Evolutionary conservation across 345 rosid species (phyloP), one percentile per base, ranked within the genome.

Genomic region (Eucalyptus tenuipes): DNA sequence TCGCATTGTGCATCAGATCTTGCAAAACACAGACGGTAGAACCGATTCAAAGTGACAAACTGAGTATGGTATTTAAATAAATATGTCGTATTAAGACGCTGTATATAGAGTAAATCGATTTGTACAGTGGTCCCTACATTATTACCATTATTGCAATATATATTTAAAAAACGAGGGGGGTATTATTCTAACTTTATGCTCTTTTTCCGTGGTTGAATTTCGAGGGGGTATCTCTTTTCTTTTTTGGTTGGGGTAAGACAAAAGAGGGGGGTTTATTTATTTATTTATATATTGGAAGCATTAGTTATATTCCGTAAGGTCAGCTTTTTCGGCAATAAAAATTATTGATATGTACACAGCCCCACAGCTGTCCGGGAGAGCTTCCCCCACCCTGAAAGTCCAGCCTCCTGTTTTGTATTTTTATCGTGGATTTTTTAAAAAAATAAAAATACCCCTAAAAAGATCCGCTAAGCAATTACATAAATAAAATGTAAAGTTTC

Each of bases 1-100:
- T 8, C 1, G 13, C 2, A 37, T 1, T 0, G 5, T 6, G 2
- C 8, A 13, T 37, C 0, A 1, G 1, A 37, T 75, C 2, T 0
- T 3, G 4, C 20, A 11, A 12, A 18, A 18, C 14, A 37, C 0
- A 3, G 4, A 8, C 0, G 4, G 2, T 4, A 3, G 1, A 20
- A 1, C 13, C 2, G 7, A 68, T 68, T 68, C 3, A 1, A 33
- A 68, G 80, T 6, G 2, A 3, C 7, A 20, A 20, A 20, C 3
- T 2, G 27, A 75, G 2, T 3, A 40, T 5, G 5, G 7, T 40
- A 10, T 40, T 75, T 25, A 37, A 75, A 75, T 37, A 20, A 75
- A 18, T 6, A 37, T 6, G 15, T 10, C 7, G 15, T 20, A 31
- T 31, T 3, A 68, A 68, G 80, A 4, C 0, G 3, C 37, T 1